Base-by-base conservation (phyloP, 2,329 filamentous ascomycete species). In the Pyrenophora graminea region DNA sequence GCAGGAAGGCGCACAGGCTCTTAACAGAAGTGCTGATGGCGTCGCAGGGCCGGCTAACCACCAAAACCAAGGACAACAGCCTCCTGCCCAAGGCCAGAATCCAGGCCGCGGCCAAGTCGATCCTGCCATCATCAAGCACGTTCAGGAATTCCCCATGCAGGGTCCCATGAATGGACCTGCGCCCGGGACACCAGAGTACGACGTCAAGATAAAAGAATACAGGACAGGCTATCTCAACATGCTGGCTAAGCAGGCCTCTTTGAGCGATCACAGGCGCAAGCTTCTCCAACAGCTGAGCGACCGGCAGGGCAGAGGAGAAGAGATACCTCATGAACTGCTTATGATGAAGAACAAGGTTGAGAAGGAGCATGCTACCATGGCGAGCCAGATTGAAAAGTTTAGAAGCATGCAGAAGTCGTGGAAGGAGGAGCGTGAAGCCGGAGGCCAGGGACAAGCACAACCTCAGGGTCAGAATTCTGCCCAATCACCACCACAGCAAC, bases 41-140 rank as follows among this genome's bases (percentile, higher is more conserved):
- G 39, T 34, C 39, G 45, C 49, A 32, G 42, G 33, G 6, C n/a
- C 45, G 37, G 47, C 39, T 9, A 25, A 39, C 25, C 59, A 56
- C 31, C 52, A 55, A n/a, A 9, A 37, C 23, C 51, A 58, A 25
- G 45, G 55, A 21, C 60, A 61, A 45, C 56, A 57, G 23, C 42
- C 47, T 12, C 53, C 56, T 34, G 48, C 40, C 33, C 58, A 51
- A 39, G 43, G 23, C 25, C 58, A 59, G 33, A 45, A 42, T 12
- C 55, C 44, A 40, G 42, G 31, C 12, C 51, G 43, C 23, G 44
- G 42, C 19, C 51, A 50, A 34, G 58, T 72, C 30, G 64, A 69
- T 31, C 63, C 67, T 15, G 62, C 67, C 25, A 74, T 75, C 39
- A 50, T 74, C 39, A 67, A 70, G 54, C 71, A 74, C 55, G 67